Evolutionary conservation across 176 grass and related monocot species (phyloP).

Genomic region (Echinochloa phyllopogon): DNA sequence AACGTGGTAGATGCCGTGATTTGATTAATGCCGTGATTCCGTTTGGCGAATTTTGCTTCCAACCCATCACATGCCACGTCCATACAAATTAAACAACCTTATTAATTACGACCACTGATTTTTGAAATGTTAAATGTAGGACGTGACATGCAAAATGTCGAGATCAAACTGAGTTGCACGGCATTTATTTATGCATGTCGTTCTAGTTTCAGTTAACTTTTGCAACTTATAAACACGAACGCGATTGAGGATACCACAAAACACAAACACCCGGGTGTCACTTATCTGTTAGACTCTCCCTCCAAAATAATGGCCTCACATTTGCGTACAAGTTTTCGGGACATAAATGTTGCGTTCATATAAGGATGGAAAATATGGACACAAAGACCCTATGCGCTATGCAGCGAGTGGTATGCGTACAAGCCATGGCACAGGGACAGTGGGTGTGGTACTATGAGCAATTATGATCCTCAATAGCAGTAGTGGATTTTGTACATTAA

Average conservation of each 20-base stretch:
- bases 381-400: background rate
- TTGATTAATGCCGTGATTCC: background rate
- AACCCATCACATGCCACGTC: background rate
- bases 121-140: background rate
- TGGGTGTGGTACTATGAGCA: background rate
- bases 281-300: too few species aligned
- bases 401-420: background rate
- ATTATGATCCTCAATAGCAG: background rate
- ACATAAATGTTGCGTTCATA: background rate
- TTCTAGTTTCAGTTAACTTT: background rate
- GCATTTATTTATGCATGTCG: background rate
- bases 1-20: constrained; percentile 22
- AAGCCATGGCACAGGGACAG: constrained; percentile 15
- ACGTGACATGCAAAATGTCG: background rate
- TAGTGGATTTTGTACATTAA: background rate
- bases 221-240: background rate
- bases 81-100: background rate
- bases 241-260: background rate
- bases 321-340: background rate
- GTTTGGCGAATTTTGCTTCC: background rate
- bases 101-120: background rate
- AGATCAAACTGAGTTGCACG: background rate
- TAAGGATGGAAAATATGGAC: background rate
- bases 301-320: background rate
- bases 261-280: too few species aligned